phyloP scores from a whole-genome alignment of 2,329 filamentous ascomycete genomes.

The Colletotrichum sidae region DNA sequence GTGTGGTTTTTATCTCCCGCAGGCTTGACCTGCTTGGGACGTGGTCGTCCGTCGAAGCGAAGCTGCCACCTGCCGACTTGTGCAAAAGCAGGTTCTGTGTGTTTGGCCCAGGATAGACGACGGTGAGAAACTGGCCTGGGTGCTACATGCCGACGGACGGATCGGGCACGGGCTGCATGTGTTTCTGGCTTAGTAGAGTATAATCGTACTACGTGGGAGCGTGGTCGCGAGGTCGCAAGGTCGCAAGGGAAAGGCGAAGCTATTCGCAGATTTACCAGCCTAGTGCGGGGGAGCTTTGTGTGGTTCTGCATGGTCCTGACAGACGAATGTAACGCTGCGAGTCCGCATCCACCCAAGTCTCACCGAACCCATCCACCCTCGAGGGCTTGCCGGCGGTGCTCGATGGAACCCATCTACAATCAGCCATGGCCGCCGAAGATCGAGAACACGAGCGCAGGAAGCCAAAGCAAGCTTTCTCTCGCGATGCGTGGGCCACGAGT shows the following conservation, averaged over 20 bases:
- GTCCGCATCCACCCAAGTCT: constrained; percentile 1
- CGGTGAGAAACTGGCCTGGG: constrained; percentile 7
- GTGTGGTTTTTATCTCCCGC: no score
- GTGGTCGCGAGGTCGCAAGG: background rate
- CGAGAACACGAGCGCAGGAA: constrained; percentile 4
- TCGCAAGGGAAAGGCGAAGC: constrained; percentile 19
- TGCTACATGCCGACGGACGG: background rate
- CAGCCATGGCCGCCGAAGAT: constrained; percentile 15
- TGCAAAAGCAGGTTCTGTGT: constrained; percentile 23
- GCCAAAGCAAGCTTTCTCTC: constrained; percentile 3
- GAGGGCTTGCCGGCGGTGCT: constrained; percentile 14
- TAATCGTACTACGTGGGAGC: background rate
- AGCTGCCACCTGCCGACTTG: no score
- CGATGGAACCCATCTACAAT: constrained; percentile 5
- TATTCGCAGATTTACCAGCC: constrained; percentile 25
- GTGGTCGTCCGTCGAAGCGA: no score
- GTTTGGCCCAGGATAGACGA: constrained; percentile 1
- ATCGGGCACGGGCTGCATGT: constrained; percentile 1
- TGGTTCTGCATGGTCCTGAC: background rate
- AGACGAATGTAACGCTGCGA: constrained; percentile 25
- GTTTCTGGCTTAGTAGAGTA: constrained; percentile 2
- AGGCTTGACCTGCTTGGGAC: no score
- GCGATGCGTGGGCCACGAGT: constrained; percentile 18
- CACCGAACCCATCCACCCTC: constrained; percentile 30
- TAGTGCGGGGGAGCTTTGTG: constrained; percentile 4